phyloP scores from a whole-genome alignment of 2,329 filamentous ascomycete species.

The Cladosporium phlei region DNA sequence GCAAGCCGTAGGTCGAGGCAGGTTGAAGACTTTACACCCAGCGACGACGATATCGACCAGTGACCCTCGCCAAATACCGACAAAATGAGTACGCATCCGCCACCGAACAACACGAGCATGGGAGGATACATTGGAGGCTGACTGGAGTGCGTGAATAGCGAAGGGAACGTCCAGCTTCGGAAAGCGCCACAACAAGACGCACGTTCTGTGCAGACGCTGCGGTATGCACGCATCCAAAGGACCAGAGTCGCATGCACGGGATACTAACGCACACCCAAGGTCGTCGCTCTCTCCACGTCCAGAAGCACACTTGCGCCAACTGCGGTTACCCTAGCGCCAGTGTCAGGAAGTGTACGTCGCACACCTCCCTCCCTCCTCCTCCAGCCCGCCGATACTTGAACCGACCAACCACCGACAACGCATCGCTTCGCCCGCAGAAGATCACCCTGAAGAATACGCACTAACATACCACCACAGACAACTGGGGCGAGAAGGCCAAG shows the following conservation, averaged over 20 bases:
- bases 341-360: slow-evolving; percentile 91
- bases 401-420: neutral
- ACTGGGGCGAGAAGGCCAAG: slow-evolving; percentile 99
- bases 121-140: slow-evolving; percentile 34
- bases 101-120: slow-evolving; percentile 6
- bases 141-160: slow-evolving; percentile 48
- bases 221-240: slow-evolving; percentile 57
- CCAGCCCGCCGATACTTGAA: slow-evolving; percentile 11
- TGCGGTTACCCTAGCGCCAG: slow-evolving; percentile 98
- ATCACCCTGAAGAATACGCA: no score
- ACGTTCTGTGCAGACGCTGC: slow-evolving; percentile 97
- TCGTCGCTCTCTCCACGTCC: slow-evolving; percentile 96
- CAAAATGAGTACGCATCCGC: slow-evolving; percentile 19
- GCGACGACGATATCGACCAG: slow-evolving; percentile 32
- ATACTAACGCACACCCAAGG: slow-evolving; percentile 50
- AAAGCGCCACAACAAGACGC: slow-evolving; percentile 95
- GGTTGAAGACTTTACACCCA: slow-evolving; percentile 6
- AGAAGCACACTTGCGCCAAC: slow-evolving; percentile 95
- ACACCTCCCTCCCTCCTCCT: slow-evolving; percentile 12
- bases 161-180: slow-evolving; percentile 69
- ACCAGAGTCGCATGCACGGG: neutral
- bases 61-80: slow-evolving; percentile 16
- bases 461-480: slow-evolving; percentile 57
- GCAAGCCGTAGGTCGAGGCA: slow-evolving; percentile 3
- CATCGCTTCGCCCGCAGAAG: neutral